phyloP scores from a whole-genome alignment of 2,329 filamentous ascomycete genomes.

The Apiospora malaysiana region DNA sequence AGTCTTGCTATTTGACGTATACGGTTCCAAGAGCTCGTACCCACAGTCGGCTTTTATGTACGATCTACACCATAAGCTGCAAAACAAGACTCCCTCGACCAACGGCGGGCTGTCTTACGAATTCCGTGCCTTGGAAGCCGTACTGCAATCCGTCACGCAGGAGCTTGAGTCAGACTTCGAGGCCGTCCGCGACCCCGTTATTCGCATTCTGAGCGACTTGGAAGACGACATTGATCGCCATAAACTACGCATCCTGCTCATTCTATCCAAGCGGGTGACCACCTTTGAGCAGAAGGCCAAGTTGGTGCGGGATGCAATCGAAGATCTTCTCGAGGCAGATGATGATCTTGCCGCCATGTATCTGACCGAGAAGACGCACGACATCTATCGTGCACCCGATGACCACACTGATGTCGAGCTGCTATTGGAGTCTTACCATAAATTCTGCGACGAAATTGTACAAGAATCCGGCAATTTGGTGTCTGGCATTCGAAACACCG shows the following conservation, averaged over 20 bases:
- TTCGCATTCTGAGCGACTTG: constrained; percentile 84
- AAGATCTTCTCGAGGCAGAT: constrained; percentile 93
- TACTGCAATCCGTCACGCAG: constrained; percentile 90
- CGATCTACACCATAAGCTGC: constrained; percentile 89
- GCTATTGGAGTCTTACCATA: constrained; percentile 95
- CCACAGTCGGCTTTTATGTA: constrained; percentile 98
- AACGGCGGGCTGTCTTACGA: constrained; percentile 83
- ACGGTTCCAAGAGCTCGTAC: constrained; percentile 92
- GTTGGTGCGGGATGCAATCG: constrained; percentile 90
- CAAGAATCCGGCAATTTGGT: constrained; percentile 93
- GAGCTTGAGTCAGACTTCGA: constrained; percentile 95
- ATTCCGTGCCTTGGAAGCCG: constrained; percentile 93
- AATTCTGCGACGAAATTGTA: constrained; percentile 96
- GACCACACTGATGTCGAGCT: constrained; percentile 98
- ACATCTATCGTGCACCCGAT: constrained; percentile 74
- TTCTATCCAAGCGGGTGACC: constrained; percentile 93
- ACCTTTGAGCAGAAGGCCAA: constrained; percentile 98
- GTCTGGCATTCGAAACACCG: constrained; percentile 93
- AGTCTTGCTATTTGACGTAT: constrained; percentile 94
- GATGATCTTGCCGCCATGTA: constrained; percentile 97
- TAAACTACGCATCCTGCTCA: constrained; percentile 87
- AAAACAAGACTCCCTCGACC: constrained; percentile 72
- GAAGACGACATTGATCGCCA: constrained; percentile 97
- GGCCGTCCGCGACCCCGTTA: constrained; percentile 88
- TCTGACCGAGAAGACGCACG: constrained; percentile 82